phyloP scores from a whole-genome alignment of 805 yeast species.

The Huiozyma sinensis region DNA sequence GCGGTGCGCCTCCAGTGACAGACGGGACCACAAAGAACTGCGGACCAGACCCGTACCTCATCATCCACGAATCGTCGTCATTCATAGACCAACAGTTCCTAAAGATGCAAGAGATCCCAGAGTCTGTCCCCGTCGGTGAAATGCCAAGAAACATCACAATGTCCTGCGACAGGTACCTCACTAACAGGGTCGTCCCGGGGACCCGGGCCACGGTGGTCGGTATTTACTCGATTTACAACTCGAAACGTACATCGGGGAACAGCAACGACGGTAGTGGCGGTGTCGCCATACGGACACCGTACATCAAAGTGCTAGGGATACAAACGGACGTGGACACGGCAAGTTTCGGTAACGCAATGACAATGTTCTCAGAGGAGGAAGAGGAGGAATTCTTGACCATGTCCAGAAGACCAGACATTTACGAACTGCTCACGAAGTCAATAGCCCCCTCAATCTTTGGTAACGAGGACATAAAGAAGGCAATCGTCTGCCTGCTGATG shows the following conservation, averaged over 20 bases:
- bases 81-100: conserved; percentile 92
- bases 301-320: conserved; percentile 76
- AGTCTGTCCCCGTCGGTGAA: conserved; percentile 97
- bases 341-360: conserved; percentile 36
- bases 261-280: conserved; percentile 33
- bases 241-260: conserved; percentile 42
- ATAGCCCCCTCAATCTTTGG: conserved; percentile 98
- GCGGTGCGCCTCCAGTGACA: conserved; percentile 4
- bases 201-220: conserved; percentile 88
- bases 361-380: conserved; percentile 79
- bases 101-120: conserved; percentile 95
- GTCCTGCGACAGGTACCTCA: conserved; percentile 79
- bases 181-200: conserved; percentile 91
- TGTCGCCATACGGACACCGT: conserved; percentile 90
- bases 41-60: conserved; percentile 85
- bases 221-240: conserved; percentile 81
- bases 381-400: conserved; percentile 80
- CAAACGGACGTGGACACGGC: conserved; percentile 72
- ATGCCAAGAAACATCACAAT: conserved; percentile 90
- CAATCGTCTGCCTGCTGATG: conserved; percentile 82
- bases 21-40: conserved; percentile 34
- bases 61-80: conserved; percentile 87
- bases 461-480: conserved; percentile 81
- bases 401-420: conserved; percentile 74
- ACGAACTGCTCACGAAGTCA: conserved; percentile 73